These are phyloP conservation scores for Tetraselmis chui DNA, from an alignment of 139 green algal genomes.

Conservation along the genomic window DNA sequence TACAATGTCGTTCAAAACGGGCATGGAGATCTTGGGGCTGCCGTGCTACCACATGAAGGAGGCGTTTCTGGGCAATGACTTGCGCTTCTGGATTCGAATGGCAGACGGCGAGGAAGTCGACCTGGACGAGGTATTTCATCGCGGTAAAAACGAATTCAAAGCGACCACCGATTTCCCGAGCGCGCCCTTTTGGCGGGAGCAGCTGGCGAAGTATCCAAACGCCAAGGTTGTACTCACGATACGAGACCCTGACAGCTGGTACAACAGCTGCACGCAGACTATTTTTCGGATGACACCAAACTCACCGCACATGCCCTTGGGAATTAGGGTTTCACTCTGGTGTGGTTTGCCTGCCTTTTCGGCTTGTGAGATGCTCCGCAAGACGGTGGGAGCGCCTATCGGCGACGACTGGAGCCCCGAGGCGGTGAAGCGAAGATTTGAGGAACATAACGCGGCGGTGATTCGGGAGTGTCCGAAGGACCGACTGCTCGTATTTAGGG, in stretches of 20 bases:
- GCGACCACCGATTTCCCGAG: background rate
- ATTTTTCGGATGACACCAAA: too few relatives aligned
- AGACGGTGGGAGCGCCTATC: background rate
- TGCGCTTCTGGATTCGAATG: too few relatives aligned
- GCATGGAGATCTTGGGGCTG: slow-evolving; percentile 11
- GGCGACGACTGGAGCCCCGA: background rate
- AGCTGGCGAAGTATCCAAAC: too few relatives aligned
- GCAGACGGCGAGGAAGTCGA: background rate
- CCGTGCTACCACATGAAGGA: slow-evolving; percentile 17
- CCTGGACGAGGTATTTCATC: background rate
- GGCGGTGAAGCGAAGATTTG: slow-evolving; percentile 4
- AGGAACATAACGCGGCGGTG: background rate
- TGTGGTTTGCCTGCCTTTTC: too few relatives aligned
- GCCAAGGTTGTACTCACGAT: slow-evolving; percentile 11
- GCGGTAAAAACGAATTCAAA: too few relatives aligned
- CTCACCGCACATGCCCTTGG: too few relatives aligned
- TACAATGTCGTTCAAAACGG: slow-evolving; percentile 9
- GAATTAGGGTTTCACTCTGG: too few relatives aligned
- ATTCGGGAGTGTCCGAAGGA: slow-evolving; percentile 1
- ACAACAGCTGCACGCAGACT: slow-evolving; percentile 6
- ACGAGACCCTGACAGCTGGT: slow-evolving; percentile 23
- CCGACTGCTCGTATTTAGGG: slow-evolving; percentile 20
- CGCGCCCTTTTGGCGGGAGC: slow-evolving; percentile 14
- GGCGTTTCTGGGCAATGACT: too few relatives aligned
- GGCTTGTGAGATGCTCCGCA: too few relatives aligned